Conservation (phyloP, 768 basidiomycete species). For the Arthromyces matolae region DNA sequence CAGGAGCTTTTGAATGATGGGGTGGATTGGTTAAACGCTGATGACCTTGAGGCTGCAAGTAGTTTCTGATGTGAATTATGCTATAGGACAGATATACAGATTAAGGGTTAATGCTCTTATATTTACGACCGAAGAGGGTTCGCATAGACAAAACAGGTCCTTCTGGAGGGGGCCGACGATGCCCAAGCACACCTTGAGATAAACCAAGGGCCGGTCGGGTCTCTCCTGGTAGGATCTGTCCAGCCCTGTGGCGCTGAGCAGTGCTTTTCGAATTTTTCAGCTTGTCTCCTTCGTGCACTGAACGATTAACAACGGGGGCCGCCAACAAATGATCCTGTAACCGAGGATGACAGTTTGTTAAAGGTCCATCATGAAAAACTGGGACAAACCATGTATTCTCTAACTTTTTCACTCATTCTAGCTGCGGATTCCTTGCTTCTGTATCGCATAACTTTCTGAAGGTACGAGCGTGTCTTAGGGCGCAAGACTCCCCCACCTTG, state of each 20-base stretch:
- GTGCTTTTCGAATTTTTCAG: constrained; percentile 27
- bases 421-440: constrained; percentile 42
- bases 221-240: constrained; percentile 57
- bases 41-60: constrained; percentile 43
- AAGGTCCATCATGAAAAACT: not conserved
- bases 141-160: constrained; percentile 25
- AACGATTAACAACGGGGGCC: constrained; percentile 50
- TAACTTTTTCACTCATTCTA: constrained; percentile 53
- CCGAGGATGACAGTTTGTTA: not conserved
- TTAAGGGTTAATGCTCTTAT: constrained; percentile 20
- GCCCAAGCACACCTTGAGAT: constrained; percentile 50
- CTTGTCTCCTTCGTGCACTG: constrained; percentile 42
- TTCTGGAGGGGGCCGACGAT: constrained; percentile 20
- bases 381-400: constrained; percentile 60
- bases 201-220: constrained; percentile 50
- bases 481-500: constrained; percentile 46
- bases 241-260: constrained; percentile 41
- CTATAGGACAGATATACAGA: constrained; percentile 4
- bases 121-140: constrained; percentile 30
- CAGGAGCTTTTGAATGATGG: constrained; percentile 37
- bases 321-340: constrained; percentile 66
- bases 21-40: constrained; percentile 51
- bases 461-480: constrained; percentile 66
- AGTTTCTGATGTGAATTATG: constrained; percentile 23
- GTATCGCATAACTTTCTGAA: constrained; percentile 70